Evolutionary conservation across 176 grass and related monocot genomes (phyloP), one percentile per base, ranked within the genome.

Genomic region (Microstegium vimineum): DNA sequence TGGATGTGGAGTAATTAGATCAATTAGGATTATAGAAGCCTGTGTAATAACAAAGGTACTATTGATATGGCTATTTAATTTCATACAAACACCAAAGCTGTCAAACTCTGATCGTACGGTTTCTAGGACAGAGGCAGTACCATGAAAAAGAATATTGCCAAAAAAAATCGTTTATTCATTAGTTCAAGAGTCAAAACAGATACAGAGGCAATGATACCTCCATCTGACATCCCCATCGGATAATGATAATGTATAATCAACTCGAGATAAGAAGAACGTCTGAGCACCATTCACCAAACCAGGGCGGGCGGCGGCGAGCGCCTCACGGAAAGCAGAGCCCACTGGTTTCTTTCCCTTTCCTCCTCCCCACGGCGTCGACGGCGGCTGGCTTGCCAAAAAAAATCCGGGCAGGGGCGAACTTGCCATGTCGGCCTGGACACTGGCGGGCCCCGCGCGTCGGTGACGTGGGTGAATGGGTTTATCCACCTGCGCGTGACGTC

Each of bases 241-340:
- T 38, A 43, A 42, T 42, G 5, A 0, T 10, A 40, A 40, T 40
- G 59, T 28, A 43, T 43, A 45, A 45, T 15, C 74, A 28, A 23
- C 59, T 23, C 42, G 37, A 17, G 75, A 45, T 78, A 31, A 78
- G 26, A 26, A 32, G 5, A 20, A 20, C 54, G 32, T 8, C 16
- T 18, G 12, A 37, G 46, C 15, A 18, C 2, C 15, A 5, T 22
- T 77, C 26, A 46, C 30, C 37, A 62, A 61, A 60, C 62, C 73
- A 4, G 26, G 63, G 25, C 75, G 35, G 20, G 12, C 2, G 32
- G 17, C 60, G 27, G 62, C 1, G n/a, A 5, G 68, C 72, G 73
- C 20, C 73, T 26, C 22, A 75, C 73, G 32, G 73, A n/a, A 60
- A 75, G 49, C 72, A 8, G 22, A 31, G 32, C 82, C 70, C 66